A percentile compares a stretch with the other conserved stretches of the same genome.
These are phyloP conservation scores for Pistacia vera DNA, from an alignment of 345 rosid genomes.

Conservation along the genomic window DNA sequence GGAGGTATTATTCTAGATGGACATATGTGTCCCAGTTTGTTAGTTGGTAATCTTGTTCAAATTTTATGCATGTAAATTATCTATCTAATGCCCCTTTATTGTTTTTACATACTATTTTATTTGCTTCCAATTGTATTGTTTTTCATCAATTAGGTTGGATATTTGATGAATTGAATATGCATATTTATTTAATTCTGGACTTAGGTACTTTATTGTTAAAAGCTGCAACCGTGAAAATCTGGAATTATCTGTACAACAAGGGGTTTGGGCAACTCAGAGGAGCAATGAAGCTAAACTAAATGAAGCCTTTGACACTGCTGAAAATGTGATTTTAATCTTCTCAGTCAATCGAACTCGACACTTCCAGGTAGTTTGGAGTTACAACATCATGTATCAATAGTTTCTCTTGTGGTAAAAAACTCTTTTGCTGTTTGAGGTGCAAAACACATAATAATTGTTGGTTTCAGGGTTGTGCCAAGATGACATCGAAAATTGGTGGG, in stretches of 20 bases:
- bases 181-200: constrained; percentile 27
- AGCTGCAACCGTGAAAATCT: constrained; percentile 96
- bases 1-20: neutral
- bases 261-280: constrained; percentile 99
- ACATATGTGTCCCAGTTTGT: neutral
- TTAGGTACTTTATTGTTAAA: constrained; percentile 96
- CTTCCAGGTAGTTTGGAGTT: constrained; percentile 75
- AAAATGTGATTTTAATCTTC: constrained; percentile 88
- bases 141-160: constrained; percentile 12
- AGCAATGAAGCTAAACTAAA: constrained; percentile 98
- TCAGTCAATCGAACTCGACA: constrained; percentile 96
- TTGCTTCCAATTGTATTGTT: constrained; percentile 12
- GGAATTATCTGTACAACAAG: constrained; percentile 98
- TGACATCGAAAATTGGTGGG: constrained; percentile 96
- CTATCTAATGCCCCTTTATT: neutral
- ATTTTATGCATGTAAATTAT: neutral
- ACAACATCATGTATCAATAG: constrained; percentile 19
- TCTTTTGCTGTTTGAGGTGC: constrained; percentile 13
- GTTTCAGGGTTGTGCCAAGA: constrained; percentile 95
- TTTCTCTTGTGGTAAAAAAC: constrained; percentile 7
- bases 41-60: neutral
- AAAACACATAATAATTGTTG: constrained; percentile 21
- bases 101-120: neutral
- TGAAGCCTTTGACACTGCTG: constrained; percentile 92
- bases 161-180: constrained; percentile 12